Evolutionary conservation across 208 protist species (phyloP).

Genomic region (Giardia muris): DNA sequence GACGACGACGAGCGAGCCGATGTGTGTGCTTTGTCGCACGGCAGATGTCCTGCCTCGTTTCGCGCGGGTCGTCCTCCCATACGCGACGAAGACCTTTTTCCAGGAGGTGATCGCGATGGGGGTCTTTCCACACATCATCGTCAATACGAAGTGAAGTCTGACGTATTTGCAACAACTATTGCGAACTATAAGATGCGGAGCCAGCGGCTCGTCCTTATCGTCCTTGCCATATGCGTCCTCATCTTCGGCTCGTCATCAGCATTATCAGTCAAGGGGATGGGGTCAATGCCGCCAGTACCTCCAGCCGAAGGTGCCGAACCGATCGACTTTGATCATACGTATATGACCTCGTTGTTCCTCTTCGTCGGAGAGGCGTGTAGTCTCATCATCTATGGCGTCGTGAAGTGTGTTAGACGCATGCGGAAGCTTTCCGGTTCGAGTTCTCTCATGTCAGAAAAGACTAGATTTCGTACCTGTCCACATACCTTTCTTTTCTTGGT

Average conservation of each 20-base stretch:
- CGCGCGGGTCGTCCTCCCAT: constrained; percentile 51
- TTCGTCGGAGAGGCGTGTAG: constrained; percentile 7
- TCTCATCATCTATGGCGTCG: neutral
- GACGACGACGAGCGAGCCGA: neutral
- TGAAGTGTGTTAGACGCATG: neutral
- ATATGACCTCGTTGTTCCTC: neutral
- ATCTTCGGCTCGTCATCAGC: neutral
- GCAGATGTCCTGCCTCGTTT: neutral
- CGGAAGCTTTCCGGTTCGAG: neutral
- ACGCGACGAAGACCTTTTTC: constrained; percentile 83
- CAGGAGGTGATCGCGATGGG: constrained; percentile 84
- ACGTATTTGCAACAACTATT: too few relatives aligned
- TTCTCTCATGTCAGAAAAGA: neutral
- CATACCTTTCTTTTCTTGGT: constrained; percentile 15
- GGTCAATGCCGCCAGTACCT: neutral
- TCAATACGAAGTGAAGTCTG: neutral
- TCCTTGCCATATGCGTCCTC: neutral
- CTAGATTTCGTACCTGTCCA: neutral
- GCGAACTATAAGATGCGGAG: too few relatives aligned
- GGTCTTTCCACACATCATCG: constrained; percentile 64
- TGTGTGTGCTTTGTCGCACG: neutral
- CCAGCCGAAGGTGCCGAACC: neutral
- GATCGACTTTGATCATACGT: neutral
- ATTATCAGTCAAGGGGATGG: neutral
- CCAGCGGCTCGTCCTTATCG: too few relatives aligned